Conservation (phyloP, 2,329 filamentous ascomycete species). For the Byssoonygena ceratinophila region DNA sequence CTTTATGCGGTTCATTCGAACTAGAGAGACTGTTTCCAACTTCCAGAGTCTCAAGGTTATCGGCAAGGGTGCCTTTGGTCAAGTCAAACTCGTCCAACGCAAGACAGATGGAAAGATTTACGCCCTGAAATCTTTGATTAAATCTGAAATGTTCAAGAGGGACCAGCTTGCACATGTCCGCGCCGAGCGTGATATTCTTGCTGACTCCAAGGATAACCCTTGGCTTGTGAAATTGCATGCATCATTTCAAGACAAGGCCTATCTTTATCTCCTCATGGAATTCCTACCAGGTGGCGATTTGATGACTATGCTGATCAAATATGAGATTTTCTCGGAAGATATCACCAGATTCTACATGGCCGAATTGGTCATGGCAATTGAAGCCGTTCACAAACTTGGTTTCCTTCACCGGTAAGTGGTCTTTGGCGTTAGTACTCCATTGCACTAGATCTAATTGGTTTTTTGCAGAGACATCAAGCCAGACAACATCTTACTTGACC, state of each 20-base stretch:
- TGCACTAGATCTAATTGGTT: not conserved
- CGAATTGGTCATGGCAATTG: slow-evolving; percentile 94
- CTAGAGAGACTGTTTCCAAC: slow-evolving; percentile 90
- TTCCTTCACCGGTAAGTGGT: slow-evolving; percentile 85
- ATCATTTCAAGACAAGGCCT: slow-evolving; percentile 92
- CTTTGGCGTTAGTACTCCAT: not conserved
- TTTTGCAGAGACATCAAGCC: slow-evolving; percentile 83
- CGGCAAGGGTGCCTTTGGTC: slow-evolving; percentile 95
- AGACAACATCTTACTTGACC: slow-evolving; percentile 93
- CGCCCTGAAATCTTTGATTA: slow-evolving; percentile 94
- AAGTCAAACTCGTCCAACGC: slow-evolving; percentile 94
- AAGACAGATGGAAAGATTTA: slow-evolving; percentile 96
- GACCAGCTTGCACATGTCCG: slow-evolving; percentile 96
- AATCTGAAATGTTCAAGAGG: slow-evolving; percentile 99
- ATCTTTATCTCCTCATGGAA: slow-evolving; percentile 99
- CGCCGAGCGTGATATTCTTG: slow-evolving; percentile 92
- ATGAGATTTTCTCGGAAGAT: slow-evolving; percentile 97
- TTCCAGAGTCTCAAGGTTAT: slow-evolving; percentile 97
- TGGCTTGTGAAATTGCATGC: slow-evolving; percentile 99
- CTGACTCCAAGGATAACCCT: slow-evolving; percentile 89
- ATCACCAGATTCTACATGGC: slow-evolving; percentile 99
- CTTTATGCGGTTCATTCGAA: slow-evolving; percentile 94
- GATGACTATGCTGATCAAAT: slow-evolving; percentile 99
- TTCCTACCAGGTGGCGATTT: slow-evolving; percentile 95
- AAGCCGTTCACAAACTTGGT: slow-evolving; percentile 92